Base-by-base conservation (phyloP, 345 rosid species). In the Pistacia vera region DNA sequence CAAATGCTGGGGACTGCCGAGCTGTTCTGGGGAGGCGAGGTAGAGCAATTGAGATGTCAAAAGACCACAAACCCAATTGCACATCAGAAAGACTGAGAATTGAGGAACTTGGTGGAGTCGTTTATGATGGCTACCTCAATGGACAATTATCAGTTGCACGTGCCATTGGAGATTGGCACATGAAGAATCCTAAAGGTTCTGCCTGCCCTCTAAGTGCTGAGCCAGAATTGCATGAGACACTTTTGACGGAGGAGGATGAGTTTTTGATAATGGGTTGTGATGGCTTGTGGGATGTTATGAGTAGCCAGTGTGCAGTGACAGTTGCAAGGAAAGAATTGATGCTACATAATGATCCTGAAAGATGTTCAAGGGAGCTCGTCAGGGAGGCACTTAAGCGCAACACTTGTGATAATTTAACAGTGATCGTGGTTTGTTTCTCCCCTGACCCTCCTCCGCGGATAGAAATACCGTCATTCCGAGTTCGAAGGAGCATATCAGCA, bases 221-320 rank as follows among this genome's bases (percentile, higher is more conserved):
- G 80, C 98, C 97, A 0, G 99, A 96, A 81, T 71, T 96, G 82
- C 92, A 90, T 81, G 97, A 90, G 81, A 72, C 85, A 5, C 79
- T 82, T 52, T 76, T 96, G 67, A 86, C 88, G 0, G 98, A 91
- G 75, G 99, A 96, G 3, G 99, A 96, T 54, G 99, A 96, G 87
- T 96, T 93, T 91, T 83, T 93, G 87, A 89, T 96, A 74, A 90
- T 95, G 90, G 99, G 98, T 48, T 92, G 99, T 62, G 99, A 95
- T 70, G 99, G 99, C 77, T 81, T 95, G 76, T 95, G 99, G 99
- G 99, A 95, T 85, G 99, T 95, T 49, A 95, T 93, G 97, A 95
- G 92, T 81, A 96, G 99, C 73, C 97, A 96, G 77, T 89, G 92
- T 82, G 99, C 99, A 2, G 98, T 96, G 73, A 83, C 93, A 4